Conservation (phyloP, 2,329 filamentous ascomycete species). For the Aspergillus cejpii region DNA sequence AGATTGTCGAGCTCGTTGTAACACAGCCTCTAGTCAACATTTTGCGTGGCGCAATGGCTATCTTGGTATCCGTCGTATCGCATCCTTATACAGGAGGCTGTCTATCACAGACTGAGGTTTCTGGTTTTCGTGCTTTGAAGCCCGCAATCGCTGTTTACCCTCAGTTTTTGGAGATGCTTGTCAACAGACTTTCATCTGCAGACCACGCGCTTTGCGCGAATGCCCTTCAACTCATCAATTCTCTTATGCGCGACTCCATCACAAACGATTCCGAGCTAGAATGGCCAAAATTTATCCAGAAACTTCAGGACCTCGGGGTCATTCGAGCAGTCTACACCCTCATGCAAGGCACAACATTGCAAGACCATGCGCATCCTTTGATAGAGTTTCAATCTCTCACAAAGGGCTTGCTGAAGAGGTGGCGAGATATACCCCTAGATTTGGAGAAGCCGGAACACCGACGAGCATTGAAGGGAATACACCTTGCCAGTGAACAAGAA, state of each 20-base stretch:
- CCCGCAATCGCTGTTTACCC: slow-evolving; percentile 86
- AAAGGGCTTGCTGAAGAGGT: slow-evolving; percentile 78
- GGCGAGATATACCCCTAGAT: slow-evolving; percentile 79
- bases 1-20: slow-evolving; percentile 87
- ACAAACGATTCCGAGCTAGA: slow-evolving; percentile 70
- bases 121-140: slow-evolving; percentile 85
- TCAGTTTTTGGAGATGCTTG: slow-evolving; percentile 89
- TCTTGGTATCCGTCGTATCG: slow-evolving; percentile 86
- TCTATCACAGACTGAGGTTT: slow-evolving; percentile 53
- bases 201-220: slow-evolving; percentile 96
- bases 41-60: slow-evolving; percentile 90
- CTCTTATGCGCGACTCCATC: slow-evolving; percentile 85
- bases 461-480: slow-evolving; percentile 74
- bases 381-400: slow-evolving; percentile 90
- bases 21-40: slow-evolving; percentile 96
- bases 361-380: slow-evolving; percentile 82
- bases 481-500: slow-evolving; percentile 64
- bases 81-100: slow-evolving; percentile 61
- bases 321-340: slow-evolving; percentile 86
- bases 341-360: slow-evolving; percentile 88
- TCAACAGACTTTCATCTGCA: slow-evolving; percentile 82
- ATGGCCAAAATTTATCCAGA: slow-evolving; percentile 93
- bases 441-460: slow-evolving; percentile 82
- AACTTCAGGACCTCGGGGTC: slow-evolving; percentile 82
- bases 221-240: slow-evolving; percentile 90